Conservation (phyloP, 208 protist species). For the Trypanosoma brucei region DNA sequence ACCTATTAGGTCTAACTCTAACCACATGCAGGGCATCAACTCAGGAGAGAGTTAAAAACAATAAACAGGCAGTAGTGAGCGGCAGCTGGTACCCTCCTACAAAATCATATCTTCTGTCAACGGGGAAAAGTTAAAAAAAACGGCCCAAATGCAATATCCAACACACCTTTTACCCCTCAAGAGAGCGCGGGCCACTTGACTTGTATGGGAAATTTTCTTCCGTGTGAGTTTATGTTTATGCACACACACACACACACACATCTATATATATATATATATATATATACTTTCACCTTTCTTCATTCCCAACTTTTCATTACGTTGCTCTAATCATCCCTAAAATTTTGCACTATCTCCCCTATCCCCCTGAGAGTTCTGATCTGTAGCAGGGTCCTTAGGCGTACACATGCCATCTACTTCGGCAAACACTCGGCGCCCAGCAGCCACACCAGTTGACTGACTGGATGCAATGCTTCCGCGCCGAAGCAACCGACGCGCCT, state of each 20-base stretch:
- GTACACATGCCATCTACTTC: slow-evolving; percentile 28
- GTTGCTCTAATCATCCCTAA: neutral
- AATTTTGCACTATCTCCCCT: neutral
- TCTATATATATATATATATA: too few relatives aligned
- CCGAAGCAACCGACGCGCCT: slow-evolving; percentile 10
- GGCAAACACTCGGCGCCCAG: neutral
- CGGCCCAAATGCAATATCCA: too few relatives aligned
- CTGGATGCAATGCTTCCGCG: neutral
- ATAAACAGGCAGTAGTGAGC: neutral
- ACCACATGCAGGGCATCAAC: too few relatives aligned
- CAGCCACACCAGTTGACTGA: neutral
- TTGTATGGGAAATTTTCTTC: too few relatives aligned
- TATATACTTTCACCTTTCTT: neutral
- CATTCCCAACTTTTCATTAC: neutral
- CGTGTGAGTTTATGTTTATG: too few relatives aligned
- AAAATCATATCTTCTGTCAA: too few relatives aligned
- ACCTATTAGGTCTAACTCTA: too few relatives aligned
- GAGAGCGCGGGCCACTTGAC: too few relatives aligned
- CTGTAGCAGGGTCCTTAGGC: slow-evolving; percentile 8
- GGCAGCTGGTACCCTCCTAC: neutral
- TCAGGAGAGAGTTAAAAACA: too few relatives aligned
- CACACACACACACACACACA: too few relatives aligned
- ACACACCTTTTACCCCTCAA: too few relatives aligned
- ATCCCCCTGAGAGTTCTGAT: neutral
- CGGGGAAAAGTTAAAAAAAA: too few relatives aligned